Evolutionary conservation across 805 yeast genomes (phyloP), one percentile per base, ranked within the genome.

Genomic region (Hanseniaspora mollemarum): DNA sequence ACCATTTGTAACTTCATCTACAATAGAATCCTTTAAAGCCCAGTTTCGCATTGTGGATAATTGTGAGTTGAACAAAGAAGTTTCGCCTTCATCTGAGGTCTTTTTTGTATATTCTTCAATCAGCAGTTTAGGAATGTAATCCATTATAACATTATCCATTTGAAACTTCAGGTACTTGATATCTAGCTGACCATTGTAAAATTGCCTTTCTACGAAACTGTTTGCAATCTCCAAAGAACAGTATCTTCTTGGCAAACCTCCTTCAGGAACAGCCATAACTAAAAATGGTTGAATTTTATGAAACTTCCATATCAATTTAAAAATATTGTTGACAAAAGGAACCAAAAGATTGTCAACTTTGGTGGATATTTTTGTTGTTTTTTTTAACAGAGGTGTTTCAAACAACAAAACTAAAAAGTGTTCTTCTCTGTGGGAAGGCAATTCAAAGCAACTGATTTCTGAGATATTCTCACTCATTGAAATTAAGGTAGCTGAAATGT

Each of bases 401-500:
- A 92, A 77, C 1, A 90, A 78, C 5, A 88, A 83, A 4, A 87
- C 87, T 0, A 95, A 85, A 24, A 90, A 69, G 60, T 83, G 82
- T 59, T 87, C 95, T 46, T 79, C 81, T 43, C 57, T 62, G 41
- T 62, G 59, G 31, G 61, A 63, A 28, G 62, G 60, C 15, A 65
- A 52, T 50, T 92, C 96, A 65, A 92, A 92, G 18, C 92, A 87
- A 1, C 96, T 82, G 55, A 95, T 86, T 59, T 92, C 98, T 49
- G 80, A 81, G 0, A 88, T 81, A 39, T 83, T 81, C 22, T 87
- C 76, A 4, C 92, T 85, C 39, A 81, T 82, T 52, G 87, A 72
- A 15, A 88, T 92, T 44, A 92, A 68, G 0, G 96, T 83, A 45
- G 83, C 85, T 21, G 90, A 80, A 39, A 92, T 68, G 63, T 92